A percentile compares a stretch with the other conserved stretches of the same genome.
Conservation (phyloP, 2,329 filamentous ascomycete species). For the Hypoxylon sp. region DNA sequence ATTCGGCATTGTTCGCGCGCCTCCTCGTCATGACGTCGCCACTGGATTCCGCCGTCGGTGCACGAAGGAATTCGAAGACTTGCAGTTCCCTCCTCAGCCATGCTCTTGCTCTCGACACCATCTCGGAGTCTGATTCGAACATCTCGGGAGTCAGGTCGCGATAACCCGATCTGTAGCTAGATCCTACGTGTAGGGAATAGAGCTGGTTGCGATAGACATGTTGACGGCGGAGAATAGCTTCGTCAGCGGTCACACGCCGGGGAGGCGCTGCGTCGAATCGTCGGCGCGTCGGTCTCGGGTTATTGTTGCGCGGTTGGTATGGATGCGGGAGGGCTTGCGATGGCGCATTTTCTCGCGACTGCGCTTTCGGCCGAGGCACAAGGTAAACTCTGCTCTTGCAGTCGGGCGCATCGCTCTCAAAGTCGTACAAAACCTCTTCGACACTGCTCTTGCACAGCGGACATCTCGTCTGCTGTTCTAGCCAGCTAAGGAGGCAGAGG, state of each 20-base stretch:
- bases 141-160: slow-evolving; percentile 73
- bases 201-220: slow-evolving; percentile 75
- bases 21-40: slow-evolving; percentile 46
- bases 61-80: slow-evolving; percentile 77
- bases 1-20: slow-evolving; percentile 77
- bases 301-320: background rate
- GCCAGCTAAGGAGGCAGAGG: slow-evolving; percentile 82
- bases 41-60: slow-evolving; percentile 35
- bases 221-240: slow-evolving; percentile 65
- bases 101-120: slow-evolving; percentile 78
- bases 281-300: slow-evolving; percentile 23
- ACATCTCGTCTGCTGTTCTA: slow-evolving; percentile 74
- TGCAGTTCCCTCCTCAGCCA: slow-evolving; percentile 86
- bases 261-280: slow-evolving; percentile 23
- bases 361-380: slow-evolving; percentile 50
- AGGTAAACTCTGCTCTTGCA: slow-evolving; percentile 66
- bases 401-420: slow-evolving; percentile 55
- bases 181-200: slow-evolving; percentile 83
- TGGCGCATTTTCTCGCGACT: slow-evolving; percentile 9
- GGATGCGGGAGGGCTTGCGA: slow-evolving; percentile 10
- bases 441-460: slow-evolving; percentile 76
- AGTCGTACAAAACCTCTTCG: slow-evolving; percentile 70
- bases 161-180: slow-evolving; percentile 80
- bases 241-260: slow-evolving; percentile 41
- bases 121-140: slow-evolving; percentile 69